These are phyloP conservation scores for Lasiodiplodia sp. DNA, from an alignment of 2,329 filamentous ascomycete genomes.

Conservation along the genomic window DNA sequence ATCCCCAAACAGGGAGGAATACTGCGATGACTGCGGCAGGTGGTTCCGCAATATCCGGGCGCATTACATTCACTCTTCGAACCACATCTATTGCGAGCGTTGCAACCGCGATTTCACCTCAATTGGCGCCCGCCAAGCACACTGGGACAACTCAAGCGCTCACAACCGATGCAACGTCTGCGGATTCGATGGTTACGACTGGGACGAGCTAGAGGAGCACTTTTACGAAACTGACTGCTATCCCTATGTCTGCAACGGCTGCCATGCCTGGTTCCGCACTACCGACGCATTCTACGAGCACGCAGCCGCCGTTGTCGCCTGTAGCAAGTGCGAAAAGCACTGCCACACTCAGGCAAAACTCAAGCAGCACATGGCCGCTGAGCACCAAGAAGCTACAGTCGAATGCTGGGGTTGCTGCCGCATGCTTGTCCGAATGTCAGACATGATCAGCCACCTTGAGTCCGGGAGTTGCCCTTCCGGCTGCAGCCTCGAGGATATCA, in stretches of 20 bases:
- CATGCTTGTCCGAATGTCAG: neutral
- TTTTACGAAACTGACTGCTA: neutral
- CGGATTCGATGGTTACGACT: constrained; percentile 9
- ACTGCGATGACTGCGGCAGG: neutral
- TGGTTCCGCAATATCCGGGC: constrained; percentile 16
- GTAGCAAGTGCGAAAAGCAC: constrained; percentile 9
- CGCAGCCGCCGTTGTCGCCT: neutral
- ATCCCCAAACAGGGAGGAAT: neutral
- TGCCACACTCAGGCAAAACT: constrained; percentile 7
- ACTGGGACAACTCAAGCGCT: constrained; percentile 9
- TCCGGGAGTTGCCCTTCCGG: constrained; percentile 11
- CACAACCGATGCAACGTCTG: constrained; percentile 16
- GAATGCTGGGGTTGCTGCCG: constrained; percentile 18
- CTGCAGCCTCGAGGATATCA: constrained; percentile 3
- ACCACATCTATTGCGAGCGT: constrained; percentile 13
- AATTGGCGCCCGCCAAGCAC: neutral
- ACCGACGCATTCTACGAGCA: neutral
- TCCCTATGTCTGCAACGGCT: neutral
- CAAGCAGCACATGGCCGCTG: constrained; percentile 1
- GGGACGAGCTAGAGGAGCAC: neutral
- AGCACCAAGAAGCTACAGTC: neutral
- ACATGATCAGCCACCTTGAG: constrained; percentile 21
- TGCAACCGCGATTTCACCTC: constrained; percentile 17
- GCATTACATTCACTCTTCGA: constrained; percentile 1
- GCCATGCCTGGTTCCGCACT: neutral